These are phyloP conservation scores for Inonotus hispidus DNA, from an alignment of 1,284 basidiomycete genomes.

Conservation along the genomic window DNA sequence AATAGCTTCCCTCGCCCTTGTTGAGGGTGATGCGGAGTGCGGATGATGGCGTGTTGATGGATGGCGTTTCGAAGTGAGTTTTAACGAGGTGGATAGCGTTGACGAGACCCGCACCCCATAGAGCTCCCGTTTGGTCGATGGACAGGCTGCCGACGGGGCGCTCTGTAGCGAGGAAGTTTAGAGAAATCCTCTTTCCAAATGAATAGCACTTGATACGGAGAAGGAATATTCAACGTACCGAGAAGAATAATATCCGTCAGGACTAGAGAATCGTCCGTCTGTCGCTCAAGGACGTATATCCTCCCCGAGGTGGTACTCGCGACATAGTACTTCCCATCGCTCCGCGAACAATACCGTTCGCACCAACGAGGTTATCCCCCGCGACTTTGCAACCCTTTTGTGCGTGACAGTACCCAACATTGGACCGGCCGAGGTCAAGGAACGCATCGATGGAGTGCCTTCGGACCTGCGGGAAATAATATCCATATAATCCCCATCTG, in stretches of 20 bases:
- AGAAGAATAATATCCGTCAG: conserved; percentile 39
- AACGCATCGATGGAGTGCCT: neutral
- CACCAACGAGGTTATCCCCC: conserved; percentile 36
- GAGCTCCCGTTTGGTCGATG: conserved; percentile 47
- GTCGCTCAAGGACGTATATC: conserved; percentile 48
- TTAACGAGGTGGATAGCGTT: conserved; percentile 23
- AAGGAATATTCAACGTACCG: conserved; percentile 29
- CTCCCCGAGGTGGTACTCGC: conserved; percentile 36
- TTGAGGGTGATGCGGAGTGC: conserved; percentile 52
- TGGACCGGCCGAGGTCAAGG: conserved; percentile 27
- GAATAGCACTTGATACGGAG: neutral
- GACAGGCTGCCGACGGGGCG: conserved; percentile 49
- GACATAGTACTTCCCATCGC: conserved; percentile 54
- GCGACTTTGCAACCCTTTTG: conserved; percentile 55
- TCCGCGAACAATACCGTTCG: conserved; percentile 54
- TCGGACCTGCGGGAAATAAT: neutral
- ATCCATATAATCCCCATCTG: neutral
- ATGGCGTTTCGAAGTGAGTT: conserved; percentile 37
- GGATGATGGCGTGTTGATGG: conserved; percentile 37
- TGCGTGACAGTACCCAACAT: conserved; percentile 55
- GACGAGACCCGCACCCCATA: conserved; percentile 51
- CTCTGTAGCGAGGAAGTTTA: conserved; percentile 29
- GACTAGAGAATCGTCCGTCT: conserved; percentile 49
- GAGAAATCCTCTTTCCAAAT: neutral
- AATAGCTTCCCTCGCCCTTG: conserved; percentile 44